Base-by-base conservation (phyloP, 169 alveolate genomes). In the Plasmodium vivax region DNA sequence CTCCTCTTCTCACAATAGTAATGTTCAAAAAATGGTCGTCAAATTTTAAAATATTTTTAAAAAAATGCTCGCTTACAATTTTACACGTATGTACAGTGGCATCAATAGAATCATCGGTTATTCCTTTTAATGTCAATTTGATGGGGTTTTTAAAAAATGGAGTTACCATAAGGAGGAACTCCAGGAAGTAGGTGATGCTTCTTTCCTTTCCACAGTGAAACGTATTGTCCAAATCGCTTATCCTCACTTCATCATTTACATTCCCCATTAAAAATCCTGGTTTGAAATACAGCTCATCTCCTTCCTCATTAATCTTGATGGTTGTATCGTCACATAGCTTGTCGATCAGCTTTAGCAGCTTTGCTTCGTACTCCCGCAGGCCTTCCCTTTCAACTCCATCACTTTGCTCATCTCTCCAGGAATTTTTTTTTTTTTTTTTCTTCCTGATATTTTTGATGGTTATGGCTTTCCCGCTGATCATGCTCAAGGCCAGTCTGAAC, bases 161-260 rank as follows among this genome's bases (percentile, higher is more conserved):
- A 45, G 83, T 75, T 45, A 92, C 75, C 95, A 92, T 92, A 82
- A 92, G 51, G n/a, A 92, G 47, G 77, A 92, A 92, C 45, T 92
- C 95, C 5, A 92, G 30, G 75, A 82, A 92, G 79, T 92, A 92
- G 5, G 92, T 82, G 45, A 92, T 92, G 41, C 92, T 82, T 82
- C 95, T 92, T 92, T 92, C 95, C 27, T 92, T 92, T 34, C 95
- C 95, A 92, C 95, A 92, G 84, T 92, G 81, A 38, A 92, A 92
- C 0, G 74, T 43, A n/a, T 32, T 92, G 68, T 92, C 75, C 30
- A 71, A 92, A 51, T 82, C 85, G 73, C 83, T 82, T 68, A 54
- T 92, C 32, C 73, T 30, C 16, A 73, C 79, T 82, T 92, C 95
- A 71, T 92, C 95, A 47, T 41, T 82, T 47, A 83, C 84, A 41